Evolutionary conservation across 306 rosid genomes (phyloP).

Genomic region (Styphnolobium japonicum): DNA sequence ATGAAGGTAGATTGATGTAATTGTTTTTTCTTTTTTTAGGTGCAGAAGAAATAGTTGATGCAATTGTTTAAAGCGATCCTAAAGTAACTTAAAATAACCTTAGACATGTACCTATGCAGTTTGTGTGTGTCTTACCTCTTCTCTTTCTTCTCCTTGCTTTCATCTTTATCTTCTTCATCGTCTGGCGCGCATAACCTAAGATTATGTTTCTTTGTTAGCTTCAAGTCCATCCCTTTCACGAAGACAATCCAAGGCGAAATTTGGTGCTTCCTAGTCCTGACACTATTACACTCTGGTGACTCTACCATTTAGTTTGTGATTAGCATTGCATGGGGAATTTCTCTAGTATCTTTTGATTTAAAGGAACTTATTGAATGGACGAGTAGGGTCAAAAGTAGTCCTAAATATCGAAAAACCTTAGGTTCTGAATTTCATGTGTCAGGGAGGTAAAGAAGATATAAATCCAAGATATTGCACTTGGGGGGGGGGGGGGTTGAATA

Average conservation of each 20-base stretch:
- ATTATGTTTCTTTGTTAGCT: background rate
- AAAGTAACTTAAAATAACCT: background rate
- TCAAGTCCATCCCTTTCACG: background rate
- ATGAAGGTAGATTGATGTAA: too few relatives aligned
- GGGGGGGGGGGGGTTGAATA: too few relatives aligned
- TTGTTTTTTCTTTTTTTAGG: too few relatives aligned
- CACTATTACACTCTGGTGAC: background rate
- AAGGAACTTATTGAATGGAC: background rate
- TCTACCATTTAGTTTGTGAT: background rate
- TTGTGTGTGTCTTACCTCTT: background rate
- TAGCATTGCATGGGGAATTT: background rate
- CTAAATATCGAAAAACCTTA: background rate
- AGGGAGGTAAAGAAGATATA: background rate
- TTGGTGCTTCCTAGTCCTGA: background rate
- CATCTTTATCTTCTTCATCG: background rate
- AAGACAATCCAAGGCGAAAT: background rate
- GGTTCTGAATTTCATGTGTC: background rate
- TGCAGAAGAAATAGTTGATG: too few relatives aligned
- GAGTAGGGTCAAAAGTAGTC: too few relatives aligned
- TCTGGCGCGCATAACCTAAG: background rate
- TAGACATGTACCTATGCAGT: background rate
- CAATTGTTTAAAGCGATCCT: too few relatives aligned
- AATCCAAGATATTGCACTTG: background rate
- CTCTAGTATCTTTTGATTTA: background rate
- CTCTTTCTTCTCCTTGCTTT: background rate